Percentiles rank a stretch among this genome's conserved stretches.
These are phyloP conservation scores for Hanseniaspora uvarum DNA, from an alignment of 1,139 yeast species.

Conservation along the genomic window DNA sequence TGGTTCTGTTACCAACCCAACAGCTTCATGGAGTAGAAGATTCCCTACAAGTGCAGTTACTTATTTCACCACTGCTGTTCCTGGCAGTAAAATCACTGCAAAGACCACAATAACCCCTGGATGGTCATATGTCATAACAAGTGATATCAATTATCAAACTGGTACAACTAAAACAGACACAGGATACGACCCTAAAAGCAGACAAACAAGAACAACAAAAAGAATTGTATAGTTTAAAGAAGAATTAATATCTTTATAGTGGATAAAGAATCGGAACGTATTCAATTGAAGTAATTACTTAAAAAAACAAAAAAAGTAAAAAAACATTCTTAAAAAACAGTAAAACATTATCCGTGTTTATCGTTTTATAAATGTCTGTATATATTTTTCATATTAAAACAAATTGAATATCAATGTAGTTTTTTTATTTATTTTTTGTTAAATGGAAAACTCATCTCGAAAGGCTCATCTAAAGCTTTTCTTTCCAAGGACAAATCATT, in stretches of 20 bases:
- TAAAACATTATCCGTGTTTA: neutral
- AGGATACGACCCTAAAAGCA: conserved; percentile 32
- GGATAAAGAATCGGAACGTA: neutral
- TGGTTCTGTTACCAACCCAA: conserved; percentile 45
- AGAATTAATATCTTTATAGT: neutral
- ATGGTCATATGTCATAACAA: conserved; percentile 64
- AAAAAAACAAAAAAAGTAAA: neutral
- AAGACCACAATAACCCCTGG: conserved; percentile 67
- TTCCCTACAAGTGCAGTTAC: conserved; percentile 62
- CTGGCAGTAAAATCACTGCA: conserved; percentile 28
- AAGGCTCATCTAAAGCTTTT: neutral
- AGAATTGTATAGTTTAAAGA: conserved; percentile 22
- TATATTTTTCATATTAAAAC: neutral
- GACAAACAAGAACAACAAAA: conserved; percentile 33
- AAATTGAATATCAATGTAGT: neutral
- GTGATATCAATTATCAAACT: conserved; percentile 55
- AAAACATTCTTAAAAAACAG: too few species aligned
- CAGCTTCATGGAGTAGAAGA: conserved; percentile 50
- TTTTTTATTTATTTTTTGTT: neutral
- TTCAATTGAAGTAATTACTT: neutral
- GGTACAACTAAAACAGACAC: conserved; percentile 42
- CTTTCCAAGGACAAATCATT: conserved; percentile 25
- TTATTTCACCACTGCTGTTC: conserved; percentile 38
- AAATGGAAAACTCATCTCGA: neutral
- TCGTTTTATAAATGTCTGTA: neutral